Conservation (phyloP, 257 asterid genomes). For the Solanum infundibuliforme region DNA sequence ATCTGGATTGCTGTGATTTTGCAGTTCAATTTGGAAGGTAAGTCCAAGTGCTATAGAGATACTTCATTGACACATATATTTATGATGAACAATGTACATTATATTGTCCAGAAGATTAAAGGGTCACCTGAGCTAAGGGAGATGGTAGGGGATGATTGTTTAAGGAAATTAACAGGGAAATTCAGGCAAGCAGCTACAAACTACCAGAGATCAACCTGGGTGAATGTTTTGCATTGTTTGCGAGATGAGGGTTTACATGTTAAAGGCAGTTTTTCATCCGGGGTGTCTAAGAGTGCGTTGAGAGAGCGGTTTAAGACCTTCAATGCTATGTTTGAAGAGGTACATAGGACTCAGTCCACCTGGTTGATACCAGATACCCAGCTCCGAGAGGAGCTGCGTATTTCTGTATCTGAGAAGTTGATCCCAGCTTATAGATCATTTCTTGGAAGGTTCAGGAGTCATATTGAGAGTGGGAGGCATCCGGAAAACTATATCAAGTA, state of each 20-base stretch:
- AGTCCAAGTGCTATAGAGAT: constrained; percentile 69
- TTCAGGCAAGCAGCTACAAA: constrained; percentile 54
- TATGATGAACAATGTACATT: constrained; percentile 90
- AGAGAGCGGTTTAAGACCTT: constrained; percentile 80
- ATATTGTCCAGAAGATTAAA: constrained; percentile 67
- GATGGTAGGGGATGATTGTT: constrained; percentile 69
- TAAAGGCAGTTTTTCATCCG: constrained; percentile 72
- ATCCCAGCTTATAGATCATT: constrained; percentile 85
- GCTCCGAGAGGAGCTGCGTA: constrained; percentile 85
- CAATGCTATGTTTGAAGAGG: constrained; percentile 87
- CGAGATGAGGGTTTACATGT: constrained; percentile 87
- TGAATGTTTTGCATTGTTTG: constrained; percentile 62
- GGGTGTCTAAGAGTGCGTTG: constrained; percentile 72
- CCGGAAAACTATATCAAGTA: constrained; percentile 89
- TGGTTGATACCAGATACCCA: constrained; percentile 81
- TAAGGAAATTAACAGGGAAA: constrained; percentile 52
- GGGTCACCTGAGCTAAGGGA: constrained; percentile 73
- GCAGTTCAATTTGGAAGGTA: constrained; percentile 73
- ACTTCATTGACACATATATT: constrained; percentile 71
- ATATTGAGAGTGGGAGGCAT: constrained; percentile 85
- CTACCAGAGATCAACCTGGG: constrained; percentile 78
- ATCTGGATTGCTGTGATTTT: constrained; percentile 70
- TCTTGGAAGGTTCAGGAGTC: constrained; percentile 77
- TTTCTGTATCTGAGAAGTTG: constrained; percentile 61
- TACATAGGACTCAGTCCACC: constrained; percentile 72